Conservation (phyloP, 805 yeast genomes). For the Yarrowia hollandica region DNA sequence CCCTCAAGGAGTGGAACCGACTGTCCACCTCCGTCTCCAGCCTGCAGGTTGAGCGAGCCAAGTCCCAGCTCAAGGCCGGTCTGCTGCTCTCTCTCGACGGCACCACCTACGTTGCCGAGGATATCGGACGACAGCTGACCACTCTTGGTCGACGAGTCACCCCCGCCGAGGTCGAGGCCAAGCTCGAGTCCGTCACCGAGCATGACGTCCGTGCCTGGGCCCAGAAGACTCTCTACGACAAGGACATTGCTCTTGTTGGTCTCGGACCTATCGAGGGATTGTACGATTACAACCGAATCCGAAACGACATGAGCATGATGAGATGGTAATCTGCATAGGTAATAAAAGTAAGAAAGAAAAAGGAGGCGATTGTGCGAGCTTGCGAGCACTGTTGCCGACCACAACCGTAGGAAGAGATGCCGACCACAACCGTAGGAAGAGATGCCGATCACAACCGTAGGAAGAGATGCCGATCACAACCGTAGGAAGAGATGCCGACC, state of each 20-base stretch:
- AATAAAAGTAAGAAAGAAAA: conserved; percentile 19
- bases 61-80: conserved; percentile 92
- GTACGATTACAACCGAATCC: conserved; percentile 66
- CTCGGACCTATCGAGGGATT: conserved; percentile 75
- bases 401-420: not conserved
- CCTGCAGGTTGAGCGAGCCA: conserved; percentile 90
- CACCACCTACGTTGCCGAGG: conserved; percentile 94
- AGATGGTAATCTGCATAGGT: conserved; percentile 39
- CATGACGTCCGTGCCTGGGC: conserved; percentile 88
- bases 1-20: conserved; percentile 85
- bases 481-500: too few relatives aligned
- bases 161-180: conserved; percentile 71
- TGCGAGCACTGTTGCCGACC: not conserved
- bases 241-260: conserved; percentile 88
- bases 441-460: too few relatives aligned
- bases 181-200: conserved; percentile 74
- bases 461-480: too few relatives aligned
- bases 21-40: conserved; percentile 76
- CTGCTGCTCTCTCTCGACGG: conserved; percentile 87
- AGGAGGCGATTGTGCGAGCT: not conserved
- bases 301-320: conserved; percentile 48
- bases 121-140: conserved; percentile 94
- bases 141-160: conserved; percentile 81
- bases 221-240: conserved; percentile 69
- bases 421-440: not conserved